Percentiles rank a stretch among this genome's conserved stretches.
These are phyloP conservation scores for Leccinum sublutescens DNA, from an alignment of 768 basidiomycete species.

Conservation along the genomic window DNA sequence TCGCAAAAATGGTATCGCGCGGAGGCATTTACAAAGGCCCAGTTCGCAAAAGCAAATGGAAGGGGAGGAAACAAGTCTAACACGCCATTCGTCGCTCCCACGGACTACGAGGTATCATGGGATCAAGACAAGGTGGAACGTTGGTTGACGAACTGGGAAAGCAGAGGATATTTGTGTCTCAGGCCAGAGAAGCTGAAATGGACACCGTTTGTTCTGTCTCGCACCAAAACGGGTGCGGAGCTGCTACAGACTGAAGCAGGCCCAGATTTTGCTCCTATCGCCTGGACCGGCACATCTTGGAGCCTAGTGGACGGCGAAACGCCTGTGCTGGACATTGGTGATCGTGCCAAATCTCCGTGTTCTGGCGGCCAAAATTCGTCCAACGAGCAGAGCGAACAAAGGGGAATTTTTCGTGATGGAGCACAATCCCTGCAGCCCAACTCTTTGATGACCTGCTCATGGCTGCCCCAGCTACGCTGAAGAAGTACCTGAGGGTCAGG, in stretches of 20 bases:
- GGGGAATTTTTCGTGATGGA: conserved; percentile 1
- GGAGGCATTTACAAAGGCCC: conserved; percentile 58
- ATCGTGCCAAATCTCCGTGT: conserved; percentile 18
- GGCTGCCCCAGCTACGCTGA: conserved; percentile 21
- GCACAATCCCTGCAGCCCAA: conserved; percentile 25
- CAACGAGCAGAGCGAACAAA: conserved; percentile 18
- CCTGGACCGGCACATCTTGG: conserved; percentile 10
- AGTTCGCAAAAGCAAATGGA: conserved; percentile 45
- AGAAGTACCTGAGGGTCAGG: conserved; percentile 17
- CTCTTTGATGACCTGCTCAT: conserved; percentile 33
- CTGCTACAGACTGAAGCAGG: conserved; percentile 22
- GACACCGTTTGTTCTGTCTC: conserved; percentile 84
- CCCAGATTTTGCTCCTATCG: conserved; percentile 11
- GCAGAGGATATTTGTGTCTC: conserved; percentile 74
- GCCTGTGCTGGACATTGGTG: conserved; percentile 19
- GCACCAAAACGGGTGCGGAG: conserved; percentile 35
- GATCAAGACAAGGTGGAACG: conserved; percentile 62
- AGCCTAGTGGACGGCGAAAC: conserved; percentile 24
- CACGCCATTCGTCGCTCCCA: conserved; percentile 59
- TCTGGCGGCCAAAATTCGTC: conserved; percentile 10
- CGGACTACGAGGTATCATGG: conserved; percentile 74
- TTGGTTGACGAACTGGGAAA: conserved; percentile 68
- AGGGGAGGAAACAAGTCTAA: conserved; percentile 39
- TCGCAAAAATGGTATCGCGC: conserved; percentile 60
- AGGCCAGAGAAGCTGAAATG: conserved; percentile 88